Conservation (phyloP, 2,329 filamentous ascomycete species). For the Clonostachys byssicola region DNA sequence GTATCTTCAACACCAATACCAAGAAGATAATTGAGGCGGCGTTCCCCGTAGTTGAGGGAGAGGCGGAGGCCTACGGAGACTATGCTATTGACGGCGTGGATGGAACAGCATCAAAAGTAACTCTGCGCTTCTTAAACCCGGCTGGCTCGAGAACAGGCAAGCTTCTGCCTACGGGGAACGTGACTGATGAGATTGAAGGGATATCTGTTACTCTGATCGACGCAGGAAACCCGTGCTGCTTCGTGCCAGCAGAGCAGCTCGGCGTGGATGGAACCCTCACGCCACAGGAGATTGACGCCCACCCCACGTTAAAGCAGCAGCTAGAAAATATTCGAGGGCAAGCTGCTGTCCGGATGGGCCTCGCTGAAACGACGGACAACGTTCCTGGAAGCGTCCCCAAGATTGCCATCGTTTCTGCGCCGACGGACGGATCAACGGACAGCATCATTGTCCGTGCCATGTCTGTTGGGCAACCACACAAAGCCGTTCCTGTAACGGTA, state of each 20-base stretch:
- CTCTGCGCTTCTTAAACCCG: slow-evolving; percentile 54
- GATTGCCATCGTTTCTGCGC: slow-evolving; percentile 33
- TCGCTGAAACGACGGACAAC: slow-evolving; percentile 38
- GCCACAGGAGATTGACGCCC: slow-evolving; percentile 46
- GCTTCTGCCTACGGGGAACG: slow-evolving; percentile 43
- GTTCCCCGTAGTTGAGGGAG: slow-evolving; percentile 11
- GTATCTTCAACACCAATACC: slow-evolving; percentile 70
- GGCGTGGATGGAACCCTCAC: slow-evolving; percentile 43
- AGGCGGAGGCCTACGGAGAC: slow-evolving; percentile 27
- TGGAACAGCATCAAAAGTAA: slow-evolving; percentile 48
- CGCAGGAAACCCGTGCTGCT: slow-evolving; percentile 60
- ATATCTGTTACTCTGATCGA: slow-evolving; percentile 53
- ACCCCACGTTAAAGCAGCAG: slow-evolving; percentile 31
- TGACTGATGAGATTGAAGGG: slow-evolving; percentile 51
- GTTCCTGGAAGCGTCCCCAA: slow-evolving; percentile 54
- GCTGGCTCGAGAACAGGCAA: slow-evolving; percentile 59
- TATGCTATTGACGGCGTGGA: slow-evolving; percentile 59
- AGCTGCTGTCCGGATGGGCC: slow-evolving; percentile 57
- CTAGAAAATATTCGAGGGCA: slow-evolving; percentile 52
- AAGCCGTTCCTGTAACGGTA: slow-evolving; percentile 50
- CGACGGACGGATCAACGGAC: slow-evolving; percentile 6
- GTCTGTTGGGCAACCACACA: slow-evolving; percentile 52
- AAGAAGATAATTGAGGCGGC: slow-evolving; percentile 47
- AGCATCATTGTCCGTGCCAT: slow-evolving; percentile 33
- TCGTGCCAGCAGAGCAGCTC: slow-evolving; percentile 48